Base-by-base conservation (phyloP, 1,139 yeast genomes). In the Wickerhamomyces sp. region DNA sequence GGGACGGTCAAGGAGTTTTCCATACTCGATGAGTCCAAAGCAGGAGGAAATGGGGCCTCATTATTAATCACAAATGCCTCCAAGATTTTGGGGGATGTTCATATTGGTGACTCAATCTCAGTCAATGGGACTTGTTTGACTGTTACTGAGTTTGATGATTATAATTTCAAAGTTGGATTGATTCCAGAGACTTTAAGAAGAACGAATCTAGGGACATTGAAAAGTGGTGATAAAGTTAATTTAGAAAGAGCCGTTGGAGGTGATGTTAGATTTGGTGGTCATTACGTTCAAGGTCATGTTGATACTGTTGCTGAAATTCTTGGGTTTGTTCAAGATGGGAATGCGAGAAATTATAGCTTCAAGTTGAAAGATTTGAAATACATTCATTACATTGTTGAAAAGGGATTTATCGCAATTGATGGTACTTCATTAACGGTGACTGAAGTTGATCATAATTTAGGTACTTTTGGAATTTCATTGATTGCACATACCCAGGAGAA, bases 271-370 rank as follows among this genome's bases (percentile, higher is more conserved):
- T 79, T 91, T 60, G 99, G 99, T 29, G 99, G 99, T 1, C 99
- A 93, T 66, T 81, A 91, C 51, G 99, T 93, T 2, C 99, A 93
- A 59, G 99, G 99, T 13, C 99, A 93, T 68, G 91, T 94, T 33
- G 99, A 93, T 62, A 88, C 97, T 0, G 74, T 84, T 31, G 97
- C 96, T 6, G 66, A 67, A 32, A 85, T 94, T 36, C 75, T 76
- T 1, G 63, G 66, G 2, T 72, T 68, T 33, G 66, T 54, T 8
- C 67, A 76, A 0, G 98, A 91, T 59, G 94, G 86, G 3, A 87
- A 90, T 64, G 85, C 98, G 2, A 70, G 90, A 34, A 72, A 83
- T 3, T 84, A 81, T 61, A 85, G 89, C 2, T 90, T 93, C 66
- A 69, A 76, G 63, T 75, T 91, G 47, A 70, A 87, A 45, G 95